Base-by-base conservation (phyloP, 495 filamentous ascomycete species). In the Penicillium chermesinum region DNA sequence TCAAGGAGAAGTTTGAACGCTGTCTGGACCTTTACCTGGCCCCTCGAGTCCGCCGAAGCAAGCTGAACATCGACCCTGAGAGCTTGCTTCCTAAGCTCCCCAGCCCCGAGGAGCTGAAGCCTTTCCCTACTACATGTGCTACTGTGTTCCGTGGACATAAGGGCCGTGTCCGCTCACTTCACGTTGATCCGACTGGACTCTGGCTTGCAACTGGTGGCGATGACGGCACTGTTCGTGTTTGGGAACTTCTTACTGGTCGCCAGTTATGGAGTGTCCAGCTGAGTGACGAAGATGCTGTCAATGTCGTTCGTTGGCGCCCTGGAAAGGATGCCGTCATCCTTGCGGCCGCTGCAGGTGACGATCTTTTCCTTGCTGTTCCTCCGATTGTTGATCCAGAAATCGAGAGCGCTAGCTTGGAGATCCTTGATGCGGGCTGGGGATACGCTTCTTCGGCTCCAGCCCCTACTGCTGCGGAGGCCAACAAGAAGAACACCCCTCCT, bases 11-110 rank as follows among this genome's bases (percentile, higher is more conserved):
- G 57, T 98, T 98, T 53, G 94, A 98, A 64, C 75, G 93, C 55
- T 96, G 90, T 62, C 70, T 98, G 55, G 93, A 98, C 69, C 77
- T 98, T 5, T 98, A 98, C 63, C 79, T 98, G 27, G 93, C 93
- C 25, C 94, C 94, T 39, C 76, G 93, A 53, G 83, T 97, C 46
- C 82, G 94, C 45, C 83, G 91, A 55, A 96, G 88, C 71, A 89
- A 91, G 65, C 77, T 97, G 58, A 95, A 96, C 67, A 96, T 98
- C 58, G 93, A 98, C 55, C 93, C 93, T 3, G 87, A 89, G 64
- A 93, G 87, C 36, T 69, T 98, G 30, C 80, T 98, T 32, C 94
- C 93, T 18, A 97, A 97, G 62, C 75, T 98, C 8, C 94, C 93
- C n/a, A 86, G 83, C 48, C 93, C 93, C 2, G 87, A 95, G 44